Evolutionary conservation across 1,139 yeast genomes (phyloP).

Genomic region (Yamadazyma mexicana): DNA sequence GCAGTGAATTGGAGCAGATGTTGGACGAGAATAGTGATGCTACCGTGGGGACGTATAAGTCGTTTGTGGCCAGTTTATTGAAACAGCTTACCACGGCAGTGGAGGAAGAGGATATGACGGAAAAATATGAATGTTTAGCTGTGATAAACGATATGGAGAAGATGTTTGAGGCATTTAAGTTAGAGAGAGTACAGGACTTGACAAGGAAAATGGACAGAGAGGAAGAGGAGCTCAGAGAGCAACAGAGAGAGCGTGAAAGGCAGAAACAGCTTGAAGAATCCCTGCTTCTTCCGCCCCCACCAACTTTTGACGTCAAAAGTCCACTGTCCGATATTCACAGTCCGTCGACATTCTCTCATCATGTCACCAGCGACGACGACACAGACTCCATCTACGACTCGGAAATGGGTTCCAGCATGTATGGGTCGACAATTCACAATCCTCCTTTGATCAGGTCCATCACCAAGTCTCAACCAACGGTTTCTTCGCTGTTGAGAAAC

Average conservation of each 20-base stretch:
- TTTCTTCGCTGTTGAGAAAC: constrained; percentile 7
- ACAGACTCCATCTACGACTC: constrained; percentile 27
- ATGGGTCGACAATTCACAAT: constrained; percentile 26
- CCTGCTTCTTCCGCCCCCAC: constrained; percentile 7
- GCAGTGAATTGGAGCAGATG: constrained; percentile 52
- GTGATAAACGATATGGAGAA: constrained; percentile 62
- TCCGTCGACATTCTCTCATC: constrained; percentile 5
- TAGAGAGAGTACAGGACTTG: constrained; percentile 25
- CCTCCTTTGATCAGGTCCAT: constrained; percentile 47
- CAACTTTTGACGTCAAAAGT: constrained; percentile 6
- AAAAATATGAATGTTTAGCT: constrained; percentile 58
- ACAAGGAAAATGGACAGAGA: constrained; percentile 2
- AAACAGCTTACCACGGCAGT: constrained; percentile 53
- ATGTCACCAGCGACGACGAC: constrained; percentile 14
- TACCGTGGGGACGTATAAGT: constrained; percentile 50
- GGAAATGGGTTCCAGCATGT: constrained; percentile 28
- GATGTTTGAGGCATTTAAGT: constrained; percentile 54
- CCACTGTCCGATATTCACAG: constrained; percentile 6
- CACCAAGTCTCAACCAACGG: constrained; percentile 24
- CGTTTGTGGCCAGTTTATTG: constrained; percentile 51
- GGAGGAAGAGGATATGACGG: constrained; percentile 47
- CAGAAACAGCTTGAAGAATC: constrained; percentile 3
- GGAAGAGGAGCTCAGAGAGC: constrained; percentile 8
- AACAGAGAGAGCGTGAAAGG: constrained; percentile 1
- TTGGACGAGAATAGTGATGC: constrained; percentile 26